phyloP scores from a whole-genome alignment of 2,329 filamentous ascomycete species.

The Fusarium tupiense region DNA sequence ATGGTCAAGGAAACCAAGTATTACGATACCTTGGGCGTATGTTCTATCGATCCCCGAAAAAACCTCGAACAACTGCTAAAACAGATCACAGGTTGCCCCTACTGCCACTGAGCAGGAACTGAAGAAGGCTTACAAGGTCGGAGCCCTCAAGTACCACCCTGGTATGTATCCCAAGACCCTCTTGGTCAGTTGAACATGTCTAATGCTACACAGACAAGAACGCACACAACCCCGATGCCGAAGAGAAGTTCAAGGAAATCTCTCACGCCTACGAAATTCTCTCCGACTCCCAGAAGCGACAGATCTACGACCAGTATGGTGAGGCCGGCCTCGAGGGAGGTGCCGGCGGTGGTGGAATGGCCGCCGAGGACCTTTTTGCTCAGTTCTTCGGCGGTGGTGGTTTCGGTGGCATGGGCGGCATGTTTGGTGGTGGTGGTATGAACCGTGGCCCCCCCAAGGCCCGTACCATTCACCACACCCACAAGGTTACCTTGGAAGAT shows the following conservation, averaged over 20 bases:
- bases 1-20: constrained; percentile 85
- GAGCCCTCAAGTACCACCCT: constrained; percentile 85
- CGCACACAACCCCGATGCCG: constrained; percentile 88
- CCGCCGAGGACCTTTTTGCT: constrained; percentile 93
- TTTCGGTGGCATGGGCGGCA: constrained; percentile 69
- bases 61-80: constrained; percentile 27
- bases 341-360: constrained; percentile 83
- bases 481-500: constrained; percentile 98
- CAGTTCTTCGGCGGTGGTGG: constrained; percentile 89
- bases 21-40: constrained; percentile 82
- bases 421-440: constrained; percentile 75
- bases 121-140: constrained; percentile 89
- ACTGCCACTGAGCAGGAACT: constrained; percentile 85
- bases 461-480: constrained; percentile 95
- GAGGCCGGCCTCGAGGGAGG: constrained; percentile 95
- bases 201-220: constrained; percentile 81
- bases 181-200: neutral
- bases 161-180: constrained; percentile 62
- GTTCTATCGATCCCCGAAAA: constrained; percentile 42
- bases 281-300: constrained; percentile 89
- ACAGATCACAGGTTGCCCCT: constrained; percentile 71
- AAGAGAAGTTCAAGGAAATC: constrained; percentile 98
- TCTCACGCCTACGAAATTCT: constrained; percentile 96
- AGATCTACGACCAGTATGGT: constrained; percentile 96
- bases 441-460: constrained; percentile 86